Evolutionary conservation across 2,329 filamentous ascomycete species (phyloP).

Genomic region (Microdochium paspali): DNA sequence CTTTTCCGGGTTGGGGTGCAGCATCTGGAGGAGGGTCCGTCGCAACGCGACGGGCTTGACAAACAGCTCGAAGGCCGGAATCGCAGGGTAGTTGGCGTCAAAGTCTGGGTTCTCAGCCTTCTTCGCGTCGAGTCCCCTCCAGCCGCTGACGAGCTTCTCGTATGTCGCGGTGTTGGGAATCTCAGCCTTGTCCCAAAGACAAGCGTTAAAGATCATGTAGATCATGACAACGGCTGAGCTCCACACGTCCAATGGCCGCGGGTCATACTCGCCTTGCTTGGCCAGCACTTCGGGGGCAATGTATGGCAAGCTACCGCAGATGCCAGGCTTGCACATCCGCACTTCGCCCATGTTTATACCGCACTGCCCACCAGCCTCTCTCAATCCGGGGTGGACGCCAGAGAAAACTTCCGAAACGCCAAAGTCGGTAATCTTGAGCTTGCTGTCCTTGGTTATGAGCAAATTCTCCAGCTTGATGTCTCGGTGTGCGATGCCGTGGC

Average conservation of each 20-base stretch:
- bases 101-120: constrained; percentile 29
- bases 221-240: constrained; percentile 76
- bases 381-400: constrained; percentile 70
- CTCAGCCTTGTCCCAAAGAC: constrained; percentile 65
- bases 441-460: constrained; percentile 67
- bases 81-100: constrained; percentile 57
- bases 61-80: constrained; percentile 52
- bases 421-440: constrained; percentile 87
- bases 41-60: constrained; percentile 61
- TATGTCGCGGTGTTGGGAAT: constrained; percentile 42
- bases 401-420: constrained; percentile 81
- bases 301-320: constrained; percentile 79
- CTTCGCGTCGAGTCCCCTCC: constrained; percentile 56
- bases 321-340: constrained; percentile 65
- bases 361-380: constrained; percentile 63
- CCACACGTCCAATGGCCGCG: constrained; percentile 78
- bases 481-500: constrained; percentile 77
- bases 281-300: constrained; percentile 77
- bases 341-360: constrained; percentile 63
- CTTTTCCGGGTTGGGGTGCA: constrained; percentile 66
- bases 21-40: constrained; percentile 68
- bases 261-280: constrained; percentile 58
- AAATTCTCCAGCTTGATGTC: constrained; percentile 89
- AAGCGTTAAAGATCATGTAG: constrained; percentile 62
- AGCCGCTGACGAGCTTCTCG: constrained; percentile 54